Percentiles rank a stretch among this genome's conserved stretches.
Conservation (phyloP, 129 eudicot species). For the Oenanthe sinensis region DNA sequence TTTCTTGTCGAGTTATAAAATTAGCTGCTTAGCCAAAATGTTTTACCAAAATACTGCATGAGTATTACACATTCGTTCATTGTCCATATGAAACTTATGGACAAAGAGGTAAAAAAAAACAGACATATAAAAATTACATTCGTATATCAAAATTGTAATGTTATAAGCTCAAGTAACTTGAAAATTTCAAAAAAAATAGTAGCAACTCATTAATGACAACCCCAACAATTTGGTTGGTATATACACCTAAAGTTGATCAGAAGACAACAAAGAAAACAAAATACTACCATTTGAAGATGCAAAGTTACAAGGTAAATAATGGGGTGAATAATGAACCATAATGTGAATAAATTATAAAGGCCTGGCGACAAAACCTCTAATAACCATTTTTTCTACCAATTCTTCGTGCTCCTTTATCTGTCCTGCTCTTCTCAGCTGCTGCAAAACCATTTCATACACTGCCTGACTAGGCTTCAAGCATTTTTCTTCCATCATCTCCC, state of each 20-base stretch:
- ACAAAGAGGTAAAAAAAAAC: neutral
- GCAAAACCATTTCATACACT: constrained; percentile 59
- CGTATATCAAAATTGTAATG: neutral
- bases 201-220: neutral
- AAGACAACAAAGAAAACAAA: neutral
- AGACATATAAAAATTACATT: neutral
- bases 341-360: constrained; percentile 36
- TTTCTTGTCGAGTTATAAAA: too few species aligned
- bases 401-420: constrained; percentile 93
- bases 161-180: neutral
- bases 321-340: neutral
- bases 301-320: neutral
- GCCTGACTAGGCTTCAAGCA: constrained; percentile 53
- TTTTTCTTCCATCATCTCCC: constrained; percentile 91
- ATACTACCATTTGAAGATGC: neutral
- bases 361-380: constrained; percentile 57
- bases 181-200: neutral
- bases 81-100: neutral
- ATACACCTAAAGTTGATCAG: neutral
- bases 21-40: neutral
- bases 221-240: neutral
- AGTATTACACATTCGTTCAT: neutral
- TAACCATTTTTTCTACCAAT: constrained; percentile 82
- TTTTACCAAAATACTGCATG: neutral
- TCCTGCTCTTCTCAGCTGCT: constrained; percentile 67